Evolutionary conservation across 1,284 basidiomycete genomes (phyloP), one percentile per base, ranked within the genome.

Genomic region (Chalciporus sp.): DNA sequence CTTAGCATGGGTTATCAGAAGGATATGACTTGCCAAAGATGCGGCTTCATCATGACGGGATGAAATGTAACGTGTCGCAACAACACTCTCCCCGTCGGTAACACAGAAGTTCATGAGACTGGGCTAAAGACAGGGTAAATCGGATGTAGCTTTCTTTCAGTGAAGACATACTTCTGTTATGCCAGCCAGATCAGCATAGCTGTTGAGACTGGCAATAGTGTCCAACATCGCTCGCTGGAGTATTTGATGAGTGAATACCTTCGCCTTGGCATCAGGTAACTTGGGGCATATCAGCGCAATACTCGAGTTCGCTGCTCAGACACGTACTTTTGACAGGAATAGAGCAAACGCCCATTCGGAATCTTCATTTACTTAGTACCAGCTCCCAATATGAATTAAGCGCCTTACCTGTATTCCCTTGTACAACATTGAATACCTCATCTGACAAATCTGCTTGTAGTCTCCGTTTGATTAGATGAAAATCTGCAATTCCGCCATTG

Each of bases 51-150:
- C 92, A 7, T 86, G 87, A 46, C 87, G 84, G 3, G 92, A 95
- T 0, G 93, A 95, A 43, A 99, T 93, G 72, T 99, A 99, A 42
- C 96, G 84, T 2, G 95, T 97, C 8, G 92, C 95, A 14, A 99
- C 85, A 14, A 99, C 92, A 44, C 88, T 92, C 64, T 92, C 83
- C 2, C 96, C 96, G 67, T 98, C 96, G 1, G 94, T 94, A 26
- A 98, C 89, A 64, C 94, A 95, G 68, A 97, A 99, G 70, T 98
- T 99, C 88, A 96, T 85, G 55, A 98, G 74, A 62, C 90, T 93
- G 12, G 95, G 95, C 82, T 94, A 66, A 48, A 23, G 23, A 48
- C 41, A 26, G 10, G 16, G 27, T 65, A 26, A 67, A 51, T 41
- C n/a, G 17, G 23, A 31, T 26, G 31, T 27, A 17, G 47, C 39